phyloP scores from a whole-genome alignment of 2,329 filamentous ascomycete species.

The Sclerotinia trifoliorum region DNA sequence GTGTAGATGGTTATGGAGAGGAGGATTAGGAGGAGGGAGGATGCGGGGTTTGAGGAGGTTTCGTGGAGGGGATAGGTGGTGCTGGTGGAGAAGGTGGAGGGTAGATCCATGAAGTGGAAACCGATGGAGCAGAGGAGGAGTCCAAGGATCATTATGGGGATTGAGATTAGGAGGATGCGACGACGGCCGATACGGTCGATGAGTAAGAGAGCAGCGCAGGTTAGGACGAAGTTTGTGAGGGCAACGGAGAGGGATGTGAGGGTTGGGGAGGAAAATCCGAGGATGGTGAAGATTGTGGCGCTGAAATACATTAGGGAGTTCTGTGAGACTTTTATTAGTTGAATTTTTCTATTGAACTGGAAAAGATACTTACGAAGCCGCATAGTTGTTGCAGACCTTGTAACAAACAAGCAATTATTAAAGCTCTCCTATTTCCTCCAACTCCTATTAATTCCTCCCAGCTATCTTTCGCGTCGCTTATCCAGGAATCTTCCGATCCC shows the following conservation, averaged over 20 bases:
- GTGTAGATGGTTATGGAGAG: conserved; percentile 79
- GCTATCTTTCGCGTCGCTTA: conserved; percentile 40
- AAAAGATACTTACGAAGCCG: conserved; percentile 62
- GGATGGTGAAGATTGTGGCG: conserved; percentile 73
- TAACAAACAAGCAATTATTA: conserved; percentile 81
- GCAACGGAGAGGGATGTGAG: conserved; percentile 78
- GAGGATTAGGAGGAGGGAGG: conserved; percentile 60
- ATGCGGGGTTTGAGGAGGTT: conserved; percentile 28
- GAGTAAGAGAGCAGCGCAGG: conserved; percentile 68
- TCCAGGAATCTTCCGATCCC: conserved; percentile 28
- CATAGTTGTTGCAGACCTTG: conserved; percentile 87
- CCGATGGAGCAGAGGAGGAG: conserved; percentile 69
- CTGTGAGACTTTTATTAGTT: conserved; percentile 41
- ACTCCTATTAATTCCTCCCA: conserved; percentile 56
- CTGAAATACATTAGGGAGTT: conserved; percentile 94
- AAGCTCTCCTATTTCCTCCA: conserved; percentile 67
- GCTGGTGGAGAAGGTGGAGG: conserved; percentile 28
- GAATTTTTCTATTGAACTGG: neutral
- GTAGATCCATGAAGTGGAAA: conserved; percentile 58
- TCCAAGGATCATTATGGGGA: conserved; percentile 79
- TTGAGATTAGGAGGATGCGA: conserved; percentile 75
- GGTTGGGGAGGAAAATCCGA: conserved; percentile 76
- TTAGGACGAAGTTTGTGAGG: conserved; percentile 79
- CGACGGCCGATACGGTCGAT: conserved; percentile 80
- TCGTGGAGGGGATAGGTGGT: conserved; percentile 23